Conservation (phyloP, 1,284 basidiomycete genomes). For the Amylostereum areolatum region DNA sequence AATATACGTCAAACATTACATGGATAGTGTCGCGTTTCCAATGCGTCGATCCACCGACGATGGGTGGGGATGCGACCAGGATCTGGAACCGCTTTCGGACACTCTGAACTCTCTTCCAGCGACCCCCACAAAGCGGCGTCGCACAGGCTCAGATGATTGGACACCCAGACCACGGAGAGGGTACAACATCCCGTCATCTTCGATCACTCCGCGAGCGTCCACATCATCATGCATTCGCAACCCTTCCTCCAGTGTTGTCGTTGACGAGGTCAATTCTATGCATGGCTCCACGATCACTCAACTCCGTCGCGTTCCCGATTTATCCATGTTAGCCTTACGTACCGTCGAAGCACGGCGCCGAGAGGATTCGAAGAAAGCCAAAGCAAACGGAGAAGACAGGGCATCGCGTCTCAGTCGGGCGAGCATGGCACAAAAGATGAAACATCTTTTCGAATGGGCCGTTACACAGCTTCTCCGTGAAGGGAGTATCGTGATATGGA, state of each 20-base stretch:
- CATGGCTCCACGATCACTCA: constrained; percentile 65
- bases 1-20: constrained; percentile 70
- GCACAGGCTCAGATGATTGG: constrained; percentile 1
- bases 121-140: constrained; percentile 21
- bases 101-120: constrained; percentile 15
- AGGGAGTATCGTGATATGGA: constrained; percentile 63
- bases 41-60: constrained; percentile 6
- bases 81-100: constrained; percentile 14
- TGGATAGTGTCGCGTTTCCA: constrained; percentile 35
- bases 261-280: constrained; percentile 7
- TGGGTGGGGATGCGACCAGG: constrained; percentile 8
- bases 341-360: constrained; percentile 40
- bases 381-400: constrained; percentile 22
- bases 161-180: constrained; percentile 15
- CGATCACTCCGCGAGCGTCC: not conserved
- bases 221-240: not conserved
- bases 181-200: not conserved
- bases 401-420: constrained; percentile 3
- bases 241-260: not conserved
- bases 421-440: constrained; percentile 35
- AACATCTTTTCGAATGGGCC: constrained; percentile 57
- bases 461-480: constrained; percentile 58
- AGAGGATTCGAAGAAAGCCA: constrained; percentile 38
- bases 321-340: constrained; percentile 52
- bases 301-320: constrained; percentile 66